Percentiles rank a stretch among this genome's conserved stretches.
Evolutionary conservation across 805 yeast species (phyloP).

Genomic region (Brettanomyces naardenensis): DNA sequence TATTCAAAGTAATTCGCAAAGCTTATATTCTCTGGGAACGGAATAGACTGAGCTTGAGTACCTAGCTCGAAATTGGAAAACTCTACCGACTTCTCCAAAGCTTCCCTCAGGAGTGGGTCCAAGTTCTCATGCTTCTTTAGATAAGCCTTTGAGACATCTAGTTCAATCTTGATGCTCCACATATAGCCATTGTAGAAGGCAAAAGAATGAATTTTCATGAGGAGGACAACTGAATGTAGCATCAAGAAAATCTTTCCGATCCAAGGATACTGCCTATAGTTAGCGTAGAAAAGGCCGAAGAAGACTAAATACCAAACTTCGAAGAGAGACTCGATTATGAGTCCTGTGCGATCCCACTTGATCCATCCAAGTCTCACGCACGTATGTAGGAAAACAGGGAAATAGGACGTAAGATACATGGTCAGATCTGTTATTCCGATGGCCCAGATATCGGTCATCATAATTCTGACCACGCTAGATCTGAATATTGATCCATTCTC

Average conservation of each 20-base stretch:
- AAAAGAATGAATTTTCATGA: constrained; percentile 95
- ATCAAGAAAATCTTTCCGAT: constrained; percentile 80
- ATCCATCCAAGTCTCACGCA: constrained; percentile 37
- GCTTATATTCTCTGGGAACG: constrained; percentile 71
- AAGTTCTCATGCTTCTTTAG: constrained; percentile 31
- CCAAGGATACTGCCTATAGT: constrained; percentile 64
- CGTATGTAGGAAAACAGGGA: constrained; percentile 52
- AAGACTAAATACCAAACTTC: constrained; percentile 47
- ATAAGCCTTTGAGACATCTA: constrained; percentile 38
- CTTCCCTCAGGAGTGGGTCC: constrained; percentile 24
- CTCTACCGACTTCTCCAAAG: constrained; percentile 41
- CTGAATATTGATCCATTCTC: constrained; percentile 36
- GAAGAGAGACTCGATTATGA: constrained; percentile 46
- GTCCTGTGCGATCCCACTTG: constrained; percentile 60
- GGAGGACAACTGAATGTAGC: constrained; percentile 73
- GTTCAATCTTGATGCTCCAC: constrained; percentile 55
- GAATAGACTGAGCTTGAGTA: constrained; percentile 32
- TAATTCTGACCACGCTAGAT: constrained; percentile 47
- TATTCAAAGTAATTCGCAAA: constrained; percentile 60
- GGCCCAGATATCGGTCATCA: constrained; percentile 52
- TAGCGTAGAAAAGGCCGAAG: constrained; percentile 47
- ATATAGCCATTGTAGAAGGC: constrained; percentile 88
- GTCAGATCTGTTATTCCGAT: constrained; percentile 67
- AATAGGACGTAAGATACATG: constrained; percentile 66
- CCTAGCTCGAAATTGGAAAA: constrained; percentile 70